Percentiles rank a stretch among this genome's conserved stretches.
These are phyloP conservation scores for Elsinoe fawcettii DNA, from an alignment of 2,329 filamentous ascomycete species.

Conservation along the genomic window DNA sequence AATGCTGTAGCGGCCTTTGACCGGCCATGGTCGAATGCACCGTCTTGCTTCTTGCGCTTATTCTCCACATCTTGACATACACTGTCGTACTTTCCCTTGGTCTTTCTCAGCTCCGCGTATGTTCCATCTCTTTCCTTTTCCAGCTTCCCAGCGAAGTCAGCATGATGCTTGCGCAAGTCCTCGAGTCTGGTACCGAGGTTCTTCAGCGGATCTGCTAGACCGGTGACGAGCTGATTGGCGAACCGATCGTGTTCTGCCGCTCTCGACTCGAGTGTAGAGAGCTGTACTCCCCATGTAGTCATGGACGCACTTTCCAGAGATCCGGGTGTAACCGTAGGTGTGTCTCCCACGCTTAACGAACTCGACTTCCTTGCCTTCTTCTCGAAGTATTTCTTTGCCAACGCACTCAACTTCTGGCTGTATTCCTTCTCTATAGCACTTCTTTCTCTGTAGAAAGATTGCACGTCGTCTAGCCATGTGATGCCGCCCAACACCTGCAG, in stretches of 20 bases:
- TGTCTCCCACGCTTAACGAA: conserved; percentile 85
- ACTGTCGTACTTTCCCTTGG: conserved; percentile 86
- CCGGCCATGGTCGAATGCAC: conserved; percentile 79
- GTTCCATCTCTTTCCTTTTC: conserved; percentile 80
- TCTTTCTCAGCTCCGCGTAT: conserved; percentile 79
- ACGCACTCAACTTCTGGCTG: conserved; percentile 71
- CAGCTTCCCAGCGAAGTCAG: conserved; percentile 79
- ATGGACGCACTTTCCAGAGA: conserved; percentile 94
- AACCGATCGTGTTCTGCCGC: conserved; percentile 85
- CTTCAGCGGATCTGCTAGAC: conserved; percentile 82
- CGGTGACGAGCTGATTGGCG: conserved; percentile 65
- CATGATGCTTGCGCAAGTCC: conserved; percentile 83
- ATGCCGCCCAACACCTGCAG: conserved; percentile 62
- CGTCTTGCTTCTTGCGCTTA: conserved; percentile 88
- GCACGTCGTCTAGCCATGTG: conserved; percentile 90
- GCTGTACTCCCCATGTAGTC: conserved; percentile 92
- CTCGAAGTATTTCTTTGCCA: conserved; percentile 96
- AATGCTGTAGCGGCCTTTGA: conserved; percentile 84
- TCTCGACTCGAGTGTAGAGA: conserved; percentile 79
- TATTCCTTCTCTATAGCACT: conserved; percentile 96
- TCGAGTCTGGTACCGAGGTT: conserved; percentile 68
- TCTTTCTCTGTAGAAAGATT: conserved; percentile 94
- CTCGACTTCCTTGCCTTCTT: conserved; percentile 90
- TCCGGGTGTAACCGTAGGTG: conserved; percentile 83
- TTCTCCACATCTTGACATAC: conserved; percentile 92